A percentile compares a stretch with the other conserved stretches of the same genome.
Conservation (phyloP, 2,329 filamentous ascomycete species). For the Penicillium verrucosum region DNA sequence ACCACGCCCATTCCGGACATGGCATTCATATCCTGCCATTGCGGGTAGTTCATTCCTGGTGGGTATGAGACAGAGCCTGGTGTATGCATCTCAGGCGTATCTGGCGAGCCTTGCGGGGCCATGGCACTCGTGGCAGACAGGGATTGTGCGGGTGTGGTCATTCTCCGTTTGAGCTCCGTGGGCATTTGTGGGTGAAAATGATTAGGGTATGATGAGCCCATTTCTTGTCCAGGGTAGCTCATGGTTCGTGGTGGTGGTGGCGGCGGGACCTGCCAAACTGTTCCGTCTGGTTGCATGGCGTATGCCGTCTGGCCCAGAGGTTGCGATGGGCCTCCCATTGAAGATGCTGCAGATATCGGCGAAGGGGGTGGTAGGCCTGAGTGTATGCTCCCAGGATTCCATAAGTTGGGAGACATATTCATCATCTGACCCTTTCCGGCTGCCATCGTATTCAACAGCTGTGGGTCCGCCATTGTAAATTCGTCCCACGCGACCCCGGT, state of each 20-base stretch:
- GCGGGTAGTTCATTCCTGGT: constrained; percentile 29
- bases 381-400: constrained; percentile 29
- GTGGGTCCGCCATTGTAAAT: constrained; percentile 36
- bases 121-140: constrained; percentile 18
- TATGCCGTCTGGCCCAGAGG: constrained; percentile 31
- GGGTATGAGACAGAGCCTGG: constrained; percentile 32
- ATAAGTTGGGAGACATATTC: constrained; percentile 33
- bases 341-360: constrained; percentile 30
- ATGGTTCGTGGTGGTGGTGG: constrained; percentile 30
- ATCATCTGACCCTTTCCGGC: constrained; percentile 33
- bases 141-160: constrained; percentile 35
- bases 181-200: constrained; percentile 31
- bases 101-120: constrained; percentile 27
- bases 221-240: constrained; percentile 36
- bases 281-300: constrained; percentile 36
- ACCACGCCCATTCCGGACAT: constrained; percentile 32
- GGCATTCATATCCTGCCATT: constrained; percentile 31
- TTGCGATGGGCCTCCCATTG: constrained; percentile 33
- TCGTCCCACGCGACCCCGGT: constrained; percentile 39
- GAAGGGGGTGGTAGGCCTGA: constrained; percentile 29
- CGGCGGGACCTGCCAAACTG: constrained; percentile 35
- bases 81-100: constrained; percentile 25
- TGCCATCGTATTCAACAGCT: constrained; percentile 34
- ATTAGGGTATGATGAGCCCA: constrained; percentile 27
- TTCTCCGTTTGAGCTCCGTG: constrained; percentile 36